These are phyloP conservation scores for Metschnikowia picachoensis DNA, from an alignment of 805 yeast genomes.

Conservation along the genomic window DNA sequence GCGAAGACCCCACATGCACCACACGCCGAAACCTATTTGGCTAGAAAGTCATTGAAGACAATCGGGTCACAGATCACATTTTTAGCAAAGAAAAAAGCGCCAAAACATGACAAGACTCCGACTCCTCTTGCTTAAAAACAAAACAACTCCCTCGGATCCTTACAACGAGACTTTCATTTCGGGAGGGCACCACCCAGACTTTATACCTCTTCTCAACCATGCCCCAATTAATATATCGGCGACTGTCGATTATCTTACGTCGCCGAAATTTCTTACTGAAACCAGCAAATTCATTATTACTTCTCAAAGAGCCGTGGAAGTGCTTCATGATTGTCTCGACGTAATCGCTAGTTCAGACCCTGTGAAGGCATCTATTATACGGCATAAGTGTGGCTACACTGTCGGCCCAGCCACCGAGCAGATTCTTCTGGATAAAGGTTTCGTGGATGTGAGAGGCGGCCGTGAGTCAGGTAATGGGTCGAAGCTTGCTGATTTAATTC, in stretches of 20 bases:
- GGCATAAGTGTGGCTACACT: conserved; percentile 62
- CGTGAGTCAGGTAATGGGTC: conserved; percentile 77
- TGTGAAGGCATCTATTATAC: conserved; percentile 21
- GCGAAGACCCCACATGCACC: background rate
- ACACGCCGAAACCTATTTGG: background rate
- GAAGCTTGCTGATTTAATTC: conserved; percentile 60
- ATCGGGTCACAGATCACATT: background rate
- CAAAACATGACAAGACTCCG: conserved; percentile 9
- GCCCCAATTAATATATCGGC: conserved; percentile 46
- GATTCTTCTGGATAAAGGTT: conserved; percentile 59
- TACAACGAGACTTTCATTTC: conserved; percentile 46
- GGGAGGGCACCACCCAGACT: conserved; percentile 43
- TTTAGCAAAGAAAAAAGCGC: background rate
- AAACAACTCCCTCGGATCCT: conserved; percentile 64
- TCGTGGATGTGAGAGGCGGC: conserved; percentile 68
- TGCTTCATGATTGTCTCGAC: conserved; percentile 47
- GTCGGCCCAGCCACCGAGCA: conserved; percentile 88
- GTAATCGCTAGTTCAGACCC: conserved; percentile 18
- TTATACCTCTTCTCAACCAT: conserved; percentile 75
- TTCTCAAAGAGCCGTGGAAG: conserved; percentile 89
- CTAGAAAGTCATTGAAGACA: background rate
- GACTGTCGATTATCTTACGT: conserved; percentile 42
- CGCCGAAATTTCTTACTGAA: conserved; percentile 36
- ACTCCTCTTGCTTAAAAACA: conserved; percentile 63
- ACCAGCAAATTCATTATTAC: conserved; percentile 68